A percentile compares a stretch with the other conserved stretches of the same genome.
phyloP scores from a whole-genome alignment of 805 yeast species.

The Metschnikowia similis region DNA sequence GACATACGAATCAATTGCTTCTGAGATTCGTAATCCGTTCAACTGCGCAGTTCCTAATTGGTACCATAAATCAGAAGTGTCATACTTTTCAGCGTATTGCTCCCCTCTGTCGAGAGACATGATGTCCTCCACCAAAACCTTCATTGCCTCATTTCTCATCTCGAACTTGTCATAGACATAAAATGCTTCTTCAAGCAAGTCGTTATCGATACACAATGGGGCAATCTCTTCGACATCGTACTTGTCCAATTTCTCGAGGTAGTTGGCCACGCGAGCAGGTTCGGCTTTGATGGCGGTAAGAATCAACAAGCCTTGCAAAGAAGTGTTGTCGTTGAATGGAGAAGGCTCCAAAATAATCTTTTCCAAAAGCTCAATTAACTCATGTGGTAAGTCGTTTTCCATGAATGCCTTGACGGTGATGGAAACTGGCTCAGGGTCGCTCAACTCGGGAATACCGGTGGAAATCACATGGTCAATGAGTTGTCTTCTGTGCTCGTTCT shows the following conservation, averaged over 20 bases:
- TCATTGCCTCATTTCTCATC: conserved; percentile 72
- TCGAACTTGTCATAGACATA: conserved; percentile 86
- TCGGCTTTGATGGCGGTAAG: conserved; percentile 96
- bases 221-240: conserved; percentile 94
- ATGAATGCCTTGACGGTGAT: conserved; percentile 92
- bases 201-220: conserved; percentile 83
- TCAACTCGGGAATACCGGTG: conserved; percentile 91
- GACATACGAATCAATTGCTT: conserved; percentile 87
- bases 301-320: conserved; percentile 87
- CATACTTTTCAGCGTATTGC: conserved; percentile 84
- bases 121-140: conserved; percentile 86
- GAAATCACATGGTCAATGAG: conserved; percentile 92
- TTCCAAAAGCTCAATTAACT: conserved; percentile 89
- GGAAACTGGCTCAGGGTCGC: conserved; percentile 90
- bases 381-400: conserved; percentile 90
- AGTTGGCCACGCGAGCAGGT: conserved; percentile 73
- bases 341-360: conserved; percentile 96
- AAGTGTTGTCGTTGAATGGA: conserved; percentile 92
- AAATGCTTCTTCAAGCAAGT: conserved; percentile 88
- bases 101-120: conserved; percentile 95
- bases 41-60: conserved; percentile 95
- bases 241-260: conserved; percentile 84
- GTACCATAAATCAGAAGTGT: conserved; percentile 85
- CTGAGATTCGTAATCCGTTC: conserved; percentile 87
- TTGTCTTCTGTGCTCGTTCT: conserved; percentile 84